Evolutionary conservation across 129 eudicot species (phyloP).

Genomic region (Centrapalus pauciflorus): DNA sequence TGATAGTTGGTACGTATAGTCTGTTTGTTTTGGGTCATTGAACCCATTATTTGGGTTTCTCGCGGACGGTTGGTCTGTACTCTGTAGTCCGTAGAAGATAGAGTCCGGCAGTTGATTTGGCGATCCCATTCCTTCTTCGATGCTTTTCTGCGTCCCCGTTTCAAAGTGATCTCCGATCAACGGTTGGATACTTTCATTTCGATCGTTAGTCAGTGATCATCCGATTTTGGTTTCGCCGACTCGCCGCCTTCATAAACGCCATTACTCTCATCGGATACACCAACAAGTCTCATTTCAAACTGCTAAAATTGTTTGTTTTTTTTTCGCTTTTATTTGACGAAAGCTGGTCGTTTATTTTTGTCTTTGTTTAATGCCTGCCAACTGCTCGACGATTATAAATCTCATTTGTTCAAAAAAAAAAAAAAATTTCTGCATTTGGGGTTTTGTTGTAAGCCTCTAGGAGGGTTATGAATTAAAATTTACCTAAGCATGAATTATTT

Average conservation of each 20-base stretch:
- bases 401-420: background rate
- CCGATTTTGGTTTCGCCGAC: constrained; percentile 6
- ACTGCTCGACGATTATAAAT: constrained; percentile 21
- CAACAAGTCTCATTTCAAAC: background rate
- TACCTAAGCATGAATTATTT: background rate
- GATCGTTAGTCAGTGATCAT: background rate
- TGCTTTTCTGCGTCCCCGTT: constrained; percentile 6
- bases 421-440: background rate
- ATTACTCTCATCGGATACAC: background rate
- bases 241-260: background rate
- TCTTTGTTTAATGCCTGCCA: constrained; percentile 11
- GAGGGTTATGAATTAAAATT: background rate
- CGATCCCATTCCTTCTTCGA: constrained; percentile 4
- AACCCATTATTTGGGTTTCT: constrained; percentile 2
- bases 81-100: no score
- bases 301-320: background rate
- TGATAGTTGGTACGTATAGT: no score
- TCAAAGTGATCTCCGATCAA: constrained; percentile 2
- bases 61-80: background rate
- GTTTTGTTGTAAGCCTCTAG: background rate
- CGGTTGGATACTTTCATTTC: background rate
- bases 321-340: background rate
- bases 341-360: background rate
- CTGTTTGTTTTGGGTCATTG: background rate
- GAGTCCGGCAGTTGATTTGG: background rate